phyloP scores from a whole-genome alignment of 108 stramenopile genomes.

The Bacterosira constricta region DNA sequence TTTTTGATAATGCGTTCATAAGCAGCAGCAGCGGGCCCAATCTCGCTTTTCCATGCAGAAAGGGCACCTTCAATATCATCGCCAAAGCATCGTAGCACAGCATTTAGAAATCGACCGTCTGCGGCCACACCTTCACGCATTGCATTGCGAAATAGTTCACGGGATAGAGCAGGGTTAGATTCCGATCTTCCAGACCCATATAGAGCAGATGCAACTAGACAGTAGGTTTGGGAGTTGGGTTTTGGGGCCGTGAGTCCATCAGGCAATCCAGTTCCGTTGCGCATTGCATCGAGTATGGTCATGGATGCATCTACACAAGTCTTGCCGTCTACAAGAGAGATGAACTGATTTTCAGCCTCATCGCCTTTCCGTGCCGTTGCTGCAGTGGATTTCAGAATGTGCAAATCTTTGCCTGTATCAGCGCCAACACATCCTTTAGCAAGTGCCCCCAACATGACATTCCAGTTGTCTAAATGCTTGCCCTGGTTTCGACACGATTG shows the following conservation, averaged over 20 bases:
- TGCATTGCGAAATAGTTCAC: slow-evolving; percentile 34
- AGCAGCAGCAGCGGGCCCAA: slow-evolving; percentile 57
- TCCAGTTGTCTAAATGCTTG: slow-evolving; percentile 57
- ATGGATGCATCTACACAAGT: slow-evolving; percentile 55
- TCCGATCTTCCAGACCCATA: slow-evolving; percentile 12
- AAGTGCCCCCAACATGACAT: slow-evolving; percentile 66
- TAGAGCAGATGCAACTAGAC: slow-evolving; percentile 62
- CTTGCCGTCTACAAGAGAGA: slow-evolving; percentile 49
- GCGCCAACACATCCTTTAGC: slow-evolving; percentile 16
- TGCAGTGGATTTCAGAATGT: slow-evolving; percentile 25
- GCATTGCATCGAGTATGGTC: slow-evolving; percentile 56
- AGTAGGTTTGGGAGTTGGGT: slow-evolving; percentile 80
- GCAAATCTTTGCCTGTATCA: background rate
- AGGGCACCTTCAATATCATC: slow-evolving; percentile 70
- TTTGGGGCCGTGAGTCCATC: slow-evolving; percentile 15
- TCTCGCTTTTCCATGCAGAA: slow-evolving; percentile 64
- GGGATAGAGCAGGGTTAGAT: slow-evolving; percentile 15
- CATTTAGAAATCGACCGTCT: slow-evolving; percentile 85
- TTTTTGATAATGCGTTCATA: slow-evolving; percentile 28
- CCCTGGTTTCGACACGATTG: slow-evolving; percentile 19
- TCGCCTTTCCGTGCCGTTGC: background rate
- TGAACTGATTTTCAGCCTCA: slow-evolving; percentile 3
- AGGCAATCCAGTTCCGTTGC: slow-evolving; percentile 6
- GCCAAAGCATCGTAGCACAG: slow-evolving; percentile 77
- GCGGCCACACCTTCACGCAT: slow-evolving; percentile 33